Evolutionary conservation across 257 asterid species (phyloP), one percentile per base, ranked within the genome.

Genomic region (Verbascum thapsus): DNA sequence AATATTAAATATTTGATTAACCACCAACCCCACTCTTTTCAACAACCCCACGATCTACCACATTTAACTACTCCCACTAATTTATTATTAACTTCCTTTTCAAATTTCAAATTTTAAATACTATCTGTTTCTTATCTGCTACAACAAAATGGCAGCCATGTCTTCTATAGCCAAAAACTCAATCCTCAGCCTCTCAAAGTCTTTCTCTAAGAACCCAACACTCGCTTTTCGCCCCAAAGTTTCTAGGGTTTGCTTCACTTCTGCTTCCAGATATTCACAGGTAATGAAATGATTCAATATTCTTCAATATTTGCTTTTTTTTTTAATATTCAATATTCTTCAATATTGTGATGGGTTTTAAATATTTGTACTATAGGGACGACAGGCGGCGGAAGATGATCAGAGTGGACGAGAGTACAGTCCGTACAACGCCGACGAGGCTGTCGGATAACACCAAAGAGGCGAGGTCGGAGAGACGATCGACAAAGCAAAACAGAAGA

Each of bases 231-330:
- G 75, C 5, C 73, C 79, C 64, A 78, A 76, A 51, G 32, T 76
- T 35, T 74, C 82, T 19, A 69, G 87, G 39, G 88, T 90, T 37
- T 78, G 72, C 78, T 88, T 91, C 84, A 66, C 89, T 58, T 71
- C 94, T 4, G 83, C 95, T 37, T 38, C 85, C 42, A 72, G 69
- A 40, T 35, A 41, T 38, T 53, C 85, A 11, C 76, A 77, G 95
- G 96, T 88, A 51, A 13, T 5, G 34, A 0, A 2, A 10, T 6
- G 34, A 18, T 53, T 11, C 56, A 7, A 6, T 26, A 12, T 13
- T 19, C 0, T 53, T 34, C n/a, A 10, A n/a, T n/a, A 16, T 26
- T 13, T 12, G 8, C 0, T 15, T 6, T 11, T 50, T 19, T 22
- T 9, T 30, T 42, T 1, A 0, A 32, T 53, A 5, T 11, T 11